Evolutionary conservation across 139 green algal genomes (phyloP), one percentile per base, ranked within the genome.

Genomic region (Ettlia oleoabundans): DNA sequence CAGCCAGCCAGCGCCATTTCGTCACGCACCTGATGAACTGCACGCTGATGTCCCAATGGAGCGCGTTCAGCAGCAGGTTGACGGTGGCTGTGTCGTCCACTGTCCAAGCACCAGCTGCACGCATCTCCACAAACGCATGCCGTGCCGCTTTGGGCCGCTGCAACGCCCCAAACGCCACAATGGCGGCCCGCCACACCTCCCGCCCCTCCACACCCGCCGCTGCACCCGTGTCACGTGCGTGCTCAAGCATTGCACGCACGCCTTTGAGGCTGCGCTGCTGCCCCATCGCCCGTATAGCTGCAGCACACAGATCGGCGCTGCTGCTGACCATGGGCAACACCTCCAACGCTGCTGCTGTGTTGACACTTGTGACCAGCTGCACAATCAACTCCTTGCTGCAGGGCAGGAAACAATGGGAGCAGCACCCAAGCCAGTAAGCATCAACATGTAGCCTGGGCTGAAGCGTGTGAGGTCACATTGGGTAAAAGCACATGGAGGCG

Each of bases 51-150:
- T 85, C 74, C 15, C 37, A 6, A 18, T 73, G 53, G 41, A 85
- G 47, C 37, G 82, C 82, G 33, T 89, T 64, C n/a, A 89, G 76
- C 40, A 85, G 69, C 28, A 86, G 38, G 51, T 89, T 89, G 47
- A 77, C 80, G 19, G 75, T 63, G 22, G 43, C 26, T 21, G 61
- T 78, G 73, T 88, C 70, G 19, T 66, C 24, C 4, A 40, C 38
- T n/a, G 33, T 40, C 82, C 82, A 88, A 1, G 72, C 75, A 19
- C 73, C 68, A n/a, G 38, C 42, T 18, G 15, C 32, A 1, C 74
- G 74, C 73, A 85, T 85, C 5, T 26, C 40, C 64, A 84, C 71
- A 53, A 90, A 85, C 26, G 66, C 72, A 24, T 26, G 43, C 3
- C 64, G 73, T 4, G 55, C 86, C 30, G 76, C 35, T 1, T 64